A percentile compares a stretch with the other conserved stretches of the same genome.
phyloP scores from a whole-genome alignment of 495 filamentous ascomycete species.

The Aspergillus heteromorphus region DNA sequence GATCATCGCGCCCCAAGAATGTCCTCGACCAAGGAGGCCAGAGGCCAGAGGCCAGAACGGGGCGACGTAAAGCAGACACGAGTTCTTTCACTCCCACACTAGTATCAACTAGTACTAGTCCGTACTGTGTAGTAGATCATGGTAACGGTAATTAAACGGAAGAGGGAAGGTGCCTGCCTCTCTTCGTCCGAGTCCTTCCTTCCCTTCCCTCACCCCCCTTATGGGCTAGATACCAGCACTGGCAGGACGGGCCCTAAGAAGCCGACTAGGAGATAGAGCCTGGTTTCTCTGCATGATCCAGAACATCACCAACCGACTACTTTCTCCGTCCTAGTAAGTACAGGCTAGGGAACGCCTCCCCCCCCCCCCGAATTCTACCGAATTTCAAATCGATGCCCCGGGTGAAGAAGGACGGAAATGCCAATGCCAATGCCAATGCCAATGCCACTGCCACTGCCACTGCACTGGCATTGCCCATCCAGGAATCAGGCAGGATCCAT shows the following conservation, averaged over 20 bases:
- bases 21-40: constrained; percentile 11
- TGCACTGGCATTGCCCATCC: too few relatives aligned
- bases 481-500: constrained; percentile 6
- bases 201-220: too few relatives aligned
- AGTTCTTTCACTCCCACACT: constrained; percentile 8
- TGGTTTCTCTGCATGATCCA: too few relatives aligned
- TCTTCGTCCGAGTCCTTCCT: not conserved
- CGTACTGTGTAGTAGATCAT: constrained; percentile 18
- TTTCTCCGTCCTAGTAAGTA: too few relatives aligned
- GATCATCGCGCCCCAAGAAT: constrained; percentile 14
- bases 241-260: too few relatives aligned
- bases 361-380: not conserved
- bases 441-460: too few relatives aligned
- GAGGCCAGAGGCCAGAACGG: too few relatives aligned
- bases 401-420: not conserved
- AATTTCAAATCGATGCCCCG: not conserved
- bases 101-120: constrained; percentile 14
- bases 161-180: not conserved
- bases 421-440: too few relatives aligned
- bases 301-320: too few relatives aligned
- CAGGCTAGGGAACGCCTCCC: too few relatives aligned
- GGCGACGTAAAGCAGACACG: constrained; percentile 13
- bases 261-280: too few relatives aligned
- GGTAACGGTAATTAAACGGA: constrained; percentile 14
- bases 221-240: too few relatives aligned